Base-by-base conservation (phyloP, 495 filamentous ascomycete genomes). In the Gamarada debralockiae region DNA sequence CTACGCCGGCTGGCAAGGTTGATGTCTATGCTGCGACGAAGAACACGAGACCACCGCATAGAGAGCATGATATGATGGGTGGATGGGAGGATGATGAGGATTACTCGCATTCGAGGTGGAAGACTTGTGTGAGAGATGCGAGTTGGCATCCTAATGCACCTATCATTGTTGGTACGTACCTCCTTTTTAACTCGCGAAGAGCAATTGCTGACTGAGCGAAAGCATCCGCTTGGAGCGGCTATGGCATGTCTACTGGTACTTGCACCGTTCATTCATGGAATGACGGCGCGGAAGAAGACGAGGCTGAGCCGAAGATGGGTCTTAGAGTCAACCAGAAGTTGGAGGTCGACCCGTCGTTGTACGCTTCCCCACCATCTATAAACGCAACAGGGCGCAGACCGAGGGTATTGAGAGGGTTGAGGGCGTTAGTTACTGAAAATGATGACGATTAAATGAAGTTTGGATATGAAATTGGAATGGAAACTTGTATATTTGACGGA, bases 111-210 rank as follows among this genome's bases (percentile, higher is more conserved):
- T 2, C 59, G 50, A 12, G 15, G 3, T 92, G 89, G 86, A 77
- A 77, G 63, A 92, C 91, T 1, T 86, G 91, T 55, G 90, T 97
- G 33, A 79, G 93, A 48, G 93, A 98, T 76, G 90, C 87, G 21
- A 90, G 86, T 58, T 98, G 93, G 93, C 93, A 97, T 76, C 93
- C 93, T 2, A 84, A 79, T 65, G 89, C 88, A 13, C 91, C 92
- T 2, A 75, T 96, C 20, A 73, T 98, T 63, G 95, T 92, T 65
- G 87, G 90, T 92, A 78, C 63, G 55, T 47, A 20, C 27, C 71
- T 65, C 21, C 41, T 24, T 27, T 18, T 17, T 24, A 21, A 7
- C 3, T 24, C 38, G 24, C 20, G 42, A 7, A 34, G 15, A 24
- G 27, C n/a, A 25, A 22, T 34, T n/a, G 24, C 50, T 56, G 41